These are phyloP conservation scores for Metschnikowia aberdeeniae DNA, from an alignment of 805 yeast genomes.

Conservation along the genomic window DNA sequence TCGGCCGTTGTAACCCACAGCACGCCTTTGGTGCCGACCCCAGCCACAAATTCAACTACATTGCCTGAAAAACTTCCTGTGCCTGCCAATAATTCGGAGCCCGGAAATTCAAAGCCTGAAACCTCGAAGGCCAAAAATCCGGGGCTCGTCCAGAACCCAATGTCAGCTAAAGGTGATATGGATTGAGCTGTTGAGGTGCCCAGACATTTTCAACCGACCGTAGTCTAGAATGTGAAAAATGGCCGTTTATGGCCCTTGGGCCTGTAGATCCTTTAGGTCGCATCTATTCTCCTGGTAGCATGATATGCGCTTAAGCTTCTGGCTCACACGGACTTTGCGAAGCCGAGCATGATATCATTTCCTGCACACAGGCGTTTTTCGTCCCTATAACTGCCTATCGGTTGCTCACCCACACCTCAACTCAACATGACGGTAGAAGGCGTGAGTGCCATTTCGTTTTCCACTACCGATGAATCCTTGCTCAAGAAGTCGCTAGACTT, in stretches of 20 bases:
- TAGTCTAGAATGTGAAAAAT: too few species aligned
- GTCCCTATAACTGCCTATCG: constrained; percentile 7
- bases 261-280: too few species aligned
- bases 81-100: neutral
- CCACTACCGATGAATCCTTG: constrained; percentile 45
- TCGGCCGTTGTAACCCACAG: neutral
- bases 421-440: constrained; percentile 19
- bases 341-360: constrained; percentile 13
- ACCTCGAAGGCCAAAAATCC: neutral
- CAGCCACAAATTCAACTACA: neutral
- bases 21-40: neutral
- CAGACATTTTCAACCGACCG: too few species aligned
- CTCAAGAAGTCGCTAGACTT: constrained; percentile 51
- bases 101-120: too few species aligned
- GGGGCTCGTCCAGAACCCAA: neutral
- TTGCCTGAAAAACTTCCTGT: neutral
- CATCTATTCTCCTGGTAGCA: neutral
- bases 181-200: too few species aligned
- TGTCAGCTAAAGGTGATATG: neutral
- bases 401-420: neutral
- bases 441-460: constrained; percentile 58
- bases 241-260: too few species aligned
- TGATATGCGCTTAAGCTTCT: constrained; percentile 5
- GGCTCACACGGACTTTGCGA: constrained; percentile 15
- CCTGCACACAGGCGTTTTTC: constrained; percentile 4